Evolutionary conservation across 306 rosid species (phyloP).

Genomic region (Glycine soja): DNA sequence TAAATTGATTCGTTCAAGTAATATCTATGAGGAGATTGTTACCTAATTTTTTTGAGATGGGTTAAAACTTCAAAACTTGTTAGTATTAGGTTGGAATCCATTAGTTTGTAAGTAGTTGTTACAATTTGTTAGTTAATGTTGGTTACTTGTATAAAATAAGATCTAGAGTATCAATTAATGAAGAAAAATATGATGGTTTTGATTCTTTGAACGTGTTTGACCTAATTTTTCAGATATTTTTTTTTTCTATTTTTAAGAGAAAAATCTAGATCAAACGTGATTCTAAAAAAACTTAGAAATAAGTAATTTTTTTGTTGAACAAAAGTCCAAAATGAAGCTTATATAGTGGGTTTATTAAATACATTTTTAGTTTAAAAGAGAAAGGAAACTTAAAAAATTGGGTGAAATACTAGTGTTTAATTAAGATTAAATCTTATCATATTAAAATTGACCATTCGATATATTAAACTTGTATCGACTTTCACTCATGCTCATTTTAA

Average conservation of each 20-base stretch:
- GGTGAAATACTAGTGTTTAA: background rate
- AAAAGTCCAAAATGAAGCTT: no score
- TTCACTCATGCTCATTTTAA: background rate
- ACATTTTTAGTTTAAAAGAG: no score
- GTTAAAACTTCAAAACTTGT: no score
- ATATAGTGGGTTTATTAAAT: no score
- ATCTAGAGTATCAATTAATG: background rate
- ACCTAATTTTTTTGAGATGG: no score
- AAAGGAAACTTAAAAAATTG: no score
- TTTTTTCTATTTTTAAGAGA: background rate
- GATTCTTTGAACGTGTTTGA: no score
- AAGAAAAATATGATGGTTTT: background rate
- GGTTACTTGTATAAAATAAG: background rate
- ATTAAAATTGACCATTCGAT: background rate
- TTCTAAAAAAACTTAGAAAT: no score
- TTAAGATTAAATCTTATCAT: background rate
- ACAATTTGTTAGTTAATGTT: background rate
- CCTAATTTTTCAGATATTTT: background rate
- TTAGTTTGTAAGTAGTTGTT: no score
- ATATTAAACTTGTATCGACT: background rate
- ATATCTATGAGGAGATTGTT: no score
- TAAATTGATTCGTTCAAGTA: background rate
- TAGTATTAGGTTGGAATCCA: no score
- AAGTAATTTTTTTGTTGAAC: no score
- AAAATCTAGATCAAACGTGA: background rate